Conservation (phyloP, 225 moss, liverwort and hornwort species). For the Marchantia paleacea region DNA sequence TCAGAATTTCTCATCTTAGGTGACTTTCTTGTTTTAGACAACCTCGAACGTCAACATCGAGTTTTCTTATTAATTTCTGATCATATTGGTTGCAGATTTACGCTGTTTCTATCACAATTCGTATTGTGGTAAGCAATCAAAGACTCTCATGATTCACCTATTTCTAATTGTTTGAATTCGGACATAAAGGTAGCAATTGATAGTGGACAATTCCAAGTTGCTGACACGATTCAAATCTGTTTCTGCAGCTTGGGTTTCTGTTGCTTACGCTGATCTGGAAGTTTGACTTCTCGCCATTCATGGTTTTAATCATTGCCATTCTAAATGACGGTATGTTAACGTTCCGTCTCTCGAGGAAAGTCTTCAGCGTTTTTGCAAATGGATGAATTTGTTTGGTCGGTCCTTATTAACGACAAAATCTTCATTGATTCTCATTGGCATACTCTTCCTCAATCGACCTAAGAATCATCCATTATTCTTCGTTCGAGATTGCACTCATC, state of each 20-base stretch:
- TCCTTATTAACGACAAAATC: background rate
- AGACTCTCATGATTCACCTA: background rate
- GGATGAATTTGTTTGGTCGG: background rate
- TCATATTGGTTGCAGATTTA: slow-evolving; percentile 1
- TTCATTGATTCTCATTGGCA: background rate
- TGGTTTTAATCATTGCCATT: slow-evolving; percentile 36
- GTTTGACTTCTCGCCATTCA: slow-evolving; percentile 39
- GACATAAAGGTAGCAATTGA: background rate
- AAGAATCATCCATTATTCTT: too few species aligned
- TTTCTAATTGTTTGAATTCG: background rate
- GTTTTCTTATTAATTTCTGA: too few species aligned
- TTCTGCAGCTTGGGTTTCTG: slow-evolving; percentile 32
- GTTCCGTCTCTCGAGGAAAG: background rate
- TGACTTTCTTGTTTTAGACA: too few species aligned
- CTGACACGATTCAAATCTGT: background rate
- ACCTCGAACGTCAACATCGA: too few species aligned
- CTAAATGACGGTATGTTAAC: slow-evolving; percentile 28
- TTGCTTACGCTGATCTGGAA: slow-evolving; percentile 34
- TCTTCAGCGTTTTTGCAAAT: background rate
- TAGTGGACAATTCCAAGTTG: too few species aligned
- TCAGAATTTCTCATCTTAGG: too few species aligned
- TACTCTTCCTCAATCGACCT: too few species aligned
- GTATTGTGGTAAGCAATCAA: slow-evolving; percentile 50
- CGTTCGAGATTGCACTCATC: too few species aligned
- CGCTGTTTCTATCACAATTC: slow-evolving; percentile 57